Conservation (phyloP, 768 basidiomycete genomes). For the Leccinum uliginosum region DNA sequence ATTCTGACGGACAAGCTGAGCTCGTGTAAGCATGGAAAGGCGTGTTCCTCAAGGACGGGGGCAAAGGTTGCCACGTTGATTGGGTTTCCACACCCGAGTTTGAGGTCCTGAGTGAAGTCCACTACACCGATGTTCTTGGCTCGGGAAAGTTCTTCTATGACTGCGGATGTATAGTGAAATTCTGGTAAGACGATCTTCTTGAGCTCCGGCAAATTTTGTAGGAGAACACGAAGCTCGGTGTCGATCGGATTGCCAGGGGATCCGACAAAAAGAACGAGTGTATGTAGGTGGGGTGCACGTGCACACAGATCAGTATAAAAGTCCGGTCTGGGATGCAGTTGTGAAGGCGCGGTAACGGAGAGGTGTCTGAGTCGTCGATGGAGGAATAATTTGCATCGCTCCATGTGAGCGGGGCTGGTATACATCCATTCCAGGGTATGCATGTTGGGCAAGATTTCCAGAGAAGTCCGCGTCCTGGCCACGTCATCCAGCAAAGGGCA, state of each 20-base stretch:
- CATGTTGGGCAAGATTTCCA: constrained; percentile 54
- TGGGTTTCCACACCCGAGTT: constrained; percentile 45
- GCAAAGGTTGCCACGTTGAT: constrained; percentile 41
- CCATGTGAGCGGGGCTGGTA: constrained; percentile 21
- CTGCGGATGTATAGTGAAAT: constrained; percentile 43
- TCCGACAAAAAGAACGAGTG: constrained; percentile 43
- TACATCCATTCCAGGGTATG: constrained; percentile 47
- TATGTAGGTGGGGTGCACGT: constrained; percentile 48
- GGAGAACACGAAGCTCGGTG: constrained; percentile 34
- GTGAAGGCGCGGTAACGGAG: constrained; percentile 27
- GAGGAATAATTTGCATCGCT: constrained; percentile 52
- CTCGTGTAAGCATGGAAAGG: constrained; percentile 52
- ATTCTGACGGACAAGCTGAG: constrained; percentile 46
- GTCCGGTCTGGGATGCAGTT: constrained; percentile 6
- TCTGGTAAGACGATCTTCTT: constrained; percentile 47
- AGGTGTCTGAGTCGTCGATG: constrained; percentile 45
- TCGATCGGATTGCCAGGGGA: constrained; percentile 42
- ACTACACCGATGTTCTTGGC: constrained; percentile 40
- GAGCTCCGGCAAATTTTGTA: constrained; percentile 40
- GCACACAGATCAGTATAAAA: constrained; percentile 38
- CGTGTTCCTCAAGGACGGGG: constrained; percentile 42
- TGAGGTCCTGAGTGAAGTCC: constrained; percentile 50
- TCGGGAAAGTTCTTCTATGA: constrained; percentile 45
- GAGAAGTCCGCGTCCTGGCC: constrained; percentile 48
- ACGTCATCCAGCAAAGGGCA: constrained; percentile 42